Conservation (phyloP, 192 early-diverging fungal species). For the Bifiguratus adelaidae region DNA sequence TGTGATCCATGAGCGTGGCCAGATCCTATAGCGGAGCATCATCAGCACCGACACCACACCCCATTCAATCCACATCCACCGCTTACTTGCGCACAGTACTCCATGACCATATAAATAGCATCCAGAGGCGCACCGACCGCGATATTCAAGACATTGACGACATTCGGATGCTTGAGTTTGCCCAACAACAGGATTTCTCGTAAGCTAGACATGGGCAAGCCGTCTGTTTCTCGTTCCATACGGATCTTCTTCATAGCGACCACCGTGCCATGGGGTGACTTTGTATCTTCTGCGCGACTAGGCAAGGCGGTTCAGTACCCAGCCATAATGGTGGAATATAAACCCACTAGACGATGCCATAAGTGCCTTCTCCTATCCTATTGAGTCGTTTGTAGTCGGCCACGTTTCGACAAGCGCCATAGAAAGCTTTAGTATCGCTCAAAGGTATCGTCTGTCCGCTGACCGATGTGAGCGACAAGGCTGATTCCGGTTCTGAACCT, state of each 20-base stretch:
- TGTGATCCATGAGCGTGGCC: conserved; percentile 37
- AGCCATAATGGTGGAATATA: not conserved
- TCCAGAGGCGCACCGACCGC: conserved; percentile 52
- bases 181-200: conserved; percentile 67
- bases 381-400: conserved; percentile 84
- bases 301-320: not conserved
- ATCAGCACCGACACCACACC: not conserved
- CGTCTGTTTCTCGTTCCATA: conserved; percentile 45
- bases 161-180: conserved; percentile 55
- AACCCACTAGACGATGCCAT: conserved; percentile 79
- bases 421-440: conserved; percentile 19
- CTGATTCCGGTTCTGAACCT: no score
- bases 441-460: not conserved
- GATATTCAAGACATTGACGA: conserved; percentile 62
- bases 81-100: conserved; percentile 73
- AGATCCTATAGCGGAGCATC: conserved; percentile 19
- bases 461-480: no score
- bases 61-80: not conserved
- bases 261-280: conserved; percentile 27
- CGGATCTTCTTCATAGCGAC: conserved; percentile 41
- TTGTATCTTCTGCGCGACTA: conserved; percentile 45
- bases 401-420: conserved; percentile 65
- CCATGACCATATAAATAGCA: conserved; percentile 85
- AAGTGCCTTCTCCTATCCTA: conserved; percentile 85
- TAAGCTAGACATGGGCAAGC: conserved; percentile 61